A percentile compares a stretch with the other conserved stretches of the same genome.
Evolutionary conservation across 371 early-diverging fungal species (phyloP).

Genomic region (Circinella minor): DNA sequence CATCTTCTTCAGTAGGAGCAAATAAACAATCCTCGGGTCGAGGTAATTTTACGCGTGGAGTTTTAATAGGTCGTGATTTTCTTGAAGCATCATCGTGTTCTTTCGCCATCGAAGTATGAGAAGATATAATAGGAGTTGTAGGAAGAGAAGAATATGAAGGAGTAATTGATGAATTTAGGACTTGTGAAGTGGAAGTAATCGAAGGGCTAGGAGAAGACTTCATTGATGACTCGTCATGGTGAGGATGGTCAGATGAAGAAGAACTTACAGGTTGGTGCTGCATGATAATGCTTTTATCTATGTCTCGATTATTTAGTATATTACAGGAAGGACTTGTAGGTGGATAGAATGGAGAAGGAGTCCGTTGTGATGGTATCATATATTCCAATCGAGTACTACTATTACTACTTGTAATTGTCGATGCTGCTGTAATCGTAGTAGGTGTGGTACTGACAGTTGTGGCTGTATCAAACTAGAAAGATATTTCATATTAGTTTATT

Average conservation of each 20-base stretch:
- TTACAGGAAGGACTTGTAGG: conserved; percentile 10
- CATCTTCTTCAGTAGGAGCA: conserved; percentile 3
- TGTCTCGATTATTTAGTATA: neutral
- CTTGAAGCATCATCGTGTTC: neutral
- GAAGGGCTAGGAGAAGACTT: neutral
- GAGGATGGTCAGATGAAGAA: neutral
- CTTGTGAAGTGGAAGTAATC: neutral
- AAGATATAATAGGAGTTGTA: neutral
- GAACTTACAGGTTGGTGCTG: neutral
- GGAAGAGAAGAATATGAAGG: neutral
- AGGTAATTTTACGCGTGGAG: conserved; percentile 9
- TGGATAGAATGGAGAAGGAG: neutral
- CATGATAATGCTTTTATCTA: neutral
- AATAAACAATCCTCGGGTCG: conserved; percentile 11
- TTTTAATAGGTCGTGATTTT: neutral
- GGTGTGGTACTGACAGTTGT: neutral
- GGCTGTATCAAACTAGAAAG: conserved; percentile 8
- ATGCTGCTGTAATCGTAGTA: neutral
- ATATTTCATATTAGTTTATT: too few species aligned
- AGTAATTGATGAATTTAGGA: neutral
- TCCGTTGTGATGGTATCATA: neutral
- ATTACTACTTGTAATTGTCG: neutral
- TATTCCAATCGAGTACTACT: neutral
- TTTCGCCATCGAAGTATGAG: too few species aligned
- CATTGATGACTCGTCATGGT: neutral